Conservation (phyloP, 1,284 basidiomycete genomes). For the Irpex sp. region DNA sequence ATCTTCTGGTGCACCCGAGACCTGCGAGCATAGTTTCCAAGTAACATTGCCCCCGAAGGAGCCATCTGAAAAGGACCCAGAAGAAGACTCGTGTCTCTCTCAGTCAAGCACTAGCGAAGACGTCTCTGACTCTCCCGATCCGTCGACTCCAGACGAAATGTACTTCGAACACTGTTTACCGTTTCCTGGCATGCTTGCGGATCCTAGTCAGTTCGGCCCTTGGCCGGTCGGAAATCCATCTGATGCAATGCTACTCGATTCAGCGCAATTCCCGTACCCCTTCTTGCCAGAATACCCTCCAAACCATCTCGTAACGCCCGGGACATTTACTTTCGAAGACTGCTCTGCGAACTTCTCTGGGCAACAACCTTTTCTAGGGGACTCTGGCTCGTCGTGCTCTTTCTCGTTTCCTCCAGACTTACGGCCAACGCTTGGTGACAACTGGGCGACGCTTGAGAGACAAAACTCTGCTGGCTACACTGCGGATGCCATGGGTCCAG, state of each 20-base stretch:
- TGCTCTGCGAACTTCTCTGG: background rate
- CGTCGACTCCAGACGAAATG: background rate
- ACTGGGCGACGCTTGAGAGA: background rate
- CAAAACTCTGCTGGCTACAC: background rate
- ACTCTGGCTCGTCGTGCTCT: background rate
- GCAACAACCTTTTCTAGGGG: background rate
- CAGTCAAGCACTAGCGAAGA: background rate
- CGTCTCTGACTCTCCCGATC: background rate
- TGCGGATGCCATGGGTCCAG: background rate
- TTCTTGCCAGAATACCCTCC: background rate
- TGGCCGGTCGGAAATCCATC: background rate
- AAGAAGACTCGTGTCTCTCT: background rate
- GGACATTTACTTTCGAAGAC: background rate
- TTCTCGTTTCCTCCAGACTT: background rate
- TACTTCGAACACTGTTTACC: background rate
- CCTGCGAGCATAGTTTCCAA: slow-evolving; percentile 5
- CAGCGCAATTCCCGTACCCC: background rate
- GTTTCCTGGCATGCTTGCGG: background rate
- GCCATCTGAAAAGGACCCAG: background rate
- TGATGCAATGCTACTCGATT: background rate
- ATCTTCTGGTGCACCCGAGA: slow-evolving; percentile 1
- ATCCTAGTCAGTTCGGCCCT: background rate
- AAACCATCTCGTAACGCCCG: background rate
- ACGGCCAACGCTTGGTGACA: background rate
- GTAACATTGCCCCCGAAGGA: background rate